A percentile compares a stretch with the other conserved stretches of the same genome.
These are phyloP conservation scores for Plectosphaerella sp. DNA, from an alignment of 2,329 filamentous ascomycete genomes.

Conservation along the genomic window DNA sequence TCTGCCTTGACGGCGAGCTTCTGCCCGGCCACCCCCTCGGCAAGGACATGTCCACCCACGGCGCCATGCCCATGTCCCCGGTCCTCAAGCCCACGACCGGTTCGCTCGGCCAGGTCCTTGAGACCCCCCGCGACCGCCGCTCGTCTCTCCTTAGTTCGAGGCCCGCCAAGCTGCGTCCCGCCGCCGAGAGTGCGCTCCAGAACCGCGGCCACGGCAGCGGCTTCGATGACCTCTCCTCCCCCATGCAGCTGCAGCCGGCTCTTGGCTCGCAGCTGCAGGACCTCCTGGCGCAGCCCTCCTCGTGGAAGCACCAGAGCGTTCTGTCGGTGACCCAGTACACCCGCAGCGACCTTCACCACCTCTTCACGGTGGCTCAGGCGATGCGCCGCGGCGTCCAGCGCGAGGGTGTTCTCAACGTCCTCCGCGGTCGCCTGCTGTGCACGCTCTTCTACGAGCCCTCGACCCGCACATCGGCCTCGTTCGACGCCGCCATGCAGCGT, in stretches of 20 bases:
- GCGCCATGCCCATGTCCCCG: slow-evolving; percentile 51
- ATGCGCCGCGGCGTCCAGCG: slow-evolving; percentile 95
- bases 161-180: slow-evolving; percentile 23
- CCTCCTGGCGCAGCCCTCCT: slow-evolving; percentile 68
- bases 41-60: slow-evolving; percentile 72
- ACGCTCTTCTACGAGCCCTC: slow-evolving; percentile 98
- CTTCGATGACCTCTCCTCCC: slow-evolving; percentile 41
- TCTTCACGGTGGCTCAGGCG: slow-evolving; percentile 96
- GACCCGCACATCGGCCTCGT: slow-evolving; percentile 90
- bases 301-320: slow-evolving; percentile 87
- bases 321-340: slow-evolving; percentile 89
- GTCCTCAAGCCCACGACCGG: slow-evolving; percentile 46
- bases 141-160: slow-evolving; percentile 23
- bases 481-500: slow-evolving; percentile 97
- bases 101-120: slow-evolving; percentile 27
- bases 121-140: slow-evolving; percentile 29
- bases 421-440: slow-evolving; percentile 81
- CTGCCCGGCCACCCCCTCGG: slow-evolving; percentile 53
- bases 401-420: slow-evolving; percentile 80
- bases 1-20: slow-evolving; percentile 68
- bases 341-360: slow-evolving; percentile 80
- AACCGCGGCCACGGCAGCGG: slow-evolving; percentile 5
- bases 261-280: slow-evolving; percentile 61
- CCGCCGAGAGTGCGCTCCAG: slow-evolving; percentile 12
- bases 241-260: slow-evolving; percentile 43